Base-by-base conservation (phyloP, 106 monocot genomes). In the Acorus gramineus region DNA sequence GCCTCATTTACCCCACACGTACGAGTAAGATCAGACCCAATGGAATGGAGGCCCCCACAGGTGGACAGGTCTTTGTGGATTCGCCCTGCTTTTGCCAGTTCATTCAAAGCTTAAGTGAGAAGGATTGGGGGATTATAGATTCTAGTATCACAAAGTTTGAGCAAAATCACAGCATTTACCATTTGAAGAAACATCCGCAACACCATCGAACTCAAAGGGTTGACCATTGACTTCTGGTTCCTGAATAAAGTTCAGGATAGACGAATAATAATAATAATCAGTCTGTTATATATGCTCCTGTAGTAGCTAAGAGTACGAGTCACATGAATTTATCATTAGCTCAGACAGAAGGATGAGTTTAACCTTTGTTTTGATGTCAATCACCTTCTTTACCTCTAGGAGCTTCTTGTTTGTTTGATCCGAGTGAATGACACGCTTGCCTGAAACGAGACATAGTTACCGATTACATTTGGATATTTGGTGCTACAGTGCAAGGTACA, bases 21-120 rank as follows among this genome's bases (percentile, higher is more conserved):
- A 54, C 87, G 87, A 44, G 96, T 96, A 14, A 85, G 67, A 68
- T 96, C 96, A 58, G 90, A 96, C 12, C 96, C 96, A 52, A 96
- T 76, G 43, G 96, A 96, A 65, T 96, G 84, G 53, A 96, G 78
- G 42, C 61, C 77, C 10, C 82, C 96, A n/a, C 76, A 84, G 12
- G 96, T 96, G 4, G 96, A 96, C 8, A 64, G 86, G 52, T 90
- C 82, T 63, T 59, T 77, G 50, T 60, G 62, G 57, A 52, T 69
- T 62, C 60, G 61, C 2, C 73, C 90, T 86, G 55, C 56, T 57
- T 44, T 48, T 4, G 6, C 13, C 8, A 59, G 46, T 11, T 7
- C 11, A 14, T 10, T 50, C 11, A 13, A 13, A 8, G 10, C 7
- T 49, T 43, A 11, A 11, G 0, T 46, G 46, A 8, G 46, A 49